Conservation (phyloP, 1,139 yeast genomes). For the Yamadazyma triangularis region DNA sequence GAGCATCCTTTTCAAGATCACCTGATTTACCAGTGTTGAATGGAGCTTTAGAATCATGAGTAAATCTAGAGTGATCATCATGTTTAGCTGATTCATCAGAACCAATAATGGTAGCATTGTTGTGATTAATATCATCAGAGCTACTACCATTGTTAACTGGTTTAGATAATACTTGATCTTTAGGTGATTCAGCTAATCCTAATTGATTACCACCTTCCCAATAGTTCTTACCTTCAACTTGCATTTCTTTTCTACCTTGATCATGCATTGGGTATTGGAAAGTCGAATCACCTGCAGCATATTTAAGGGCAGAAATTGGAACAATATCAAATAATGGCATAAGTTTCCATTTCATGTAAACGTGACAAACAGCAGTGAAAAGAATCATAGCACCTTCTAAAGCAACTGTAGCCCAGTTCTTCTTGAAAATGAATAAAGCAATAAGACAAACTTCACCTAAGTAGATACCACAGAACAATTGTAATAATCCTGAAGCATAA, state of each 20-base stretch:
- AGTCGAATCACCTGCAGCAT: conserved; percentile 51
- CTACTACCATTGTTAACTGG: conserved; percentile 1
- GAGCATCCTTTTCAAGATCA: conserved; percentile 9
- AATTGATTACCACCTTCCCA: conserved; percentile 46
- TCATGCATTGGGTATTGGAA: conserved; percentile 52
- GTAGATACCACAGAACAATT: conserved; percentile 80
- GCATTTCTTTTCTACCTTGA: conserved; percentile 58
- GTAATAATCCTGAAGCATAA: conserved; percentile 72
- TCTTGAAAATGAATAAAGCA: conserved; percentile 65
- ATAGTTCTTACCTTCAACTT: conserved; percentile 47
- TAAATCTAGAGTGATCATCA: conserved; percentile 10
- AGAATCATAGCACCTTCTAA: conserved; percentile 52
- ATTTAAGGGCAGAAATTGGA: conserved; percentile 68
- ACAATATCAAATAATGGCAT: conserved; percentile 61
- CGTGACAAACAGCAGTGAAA: conserved; percentile 50
- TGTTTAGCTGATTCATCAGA: conserved; percentile 18
- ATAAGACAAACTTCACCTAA: conserved; percentile 61
- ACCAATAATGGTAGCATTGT: conserved; percentile 7
- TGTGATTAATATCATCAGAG: conserved; percentile 5
- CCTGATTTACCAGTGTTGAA: conserved; percentile 4
- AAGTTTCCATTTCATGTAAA: conserved; percentile 55
- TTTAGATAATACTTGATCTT: conserved; percentile 19
- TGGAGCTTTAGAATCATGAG: conserved; percentile 10
- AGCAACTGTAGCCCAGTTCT: conserved; percentile 70
- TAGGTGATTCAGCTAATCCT: conserved; percentile 22